Base-by-base conservation (phyloP, 371 early-diverging fungal species). In the Actinomortierella wolfii region DNA sequence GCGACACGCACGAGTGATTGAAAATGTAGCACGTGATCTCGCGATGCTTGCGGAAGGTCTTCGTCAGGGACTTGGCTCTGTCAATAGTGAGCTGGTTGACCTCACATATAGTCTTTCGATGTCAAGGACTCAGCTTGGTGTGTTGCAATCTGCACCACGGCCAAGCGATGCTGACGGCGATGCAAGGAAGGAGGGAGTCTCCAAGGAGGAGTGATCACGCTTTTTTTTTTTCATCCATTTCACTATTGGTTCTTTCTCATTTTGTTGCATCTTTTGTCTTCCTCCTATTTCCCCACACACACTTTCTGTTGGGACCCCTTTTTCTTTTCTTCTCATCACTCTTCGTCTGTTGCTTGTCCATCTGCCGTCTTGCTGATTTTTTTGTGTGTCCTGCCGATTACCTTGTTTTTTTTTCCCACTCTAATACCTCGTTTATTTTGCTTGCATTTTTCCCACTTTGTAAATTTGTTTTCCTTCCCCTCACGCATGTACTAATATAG, bases 1-100 rank as follows among this genome's bases (percentile, higher is more conserved):
- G 50, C 54, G 74, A 52, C 74, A 73, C 46, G 74, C 74, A 11
- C 56, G 74, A 2, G 74, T 73, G n/a, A 61, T 73, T 40, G 74
- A 73, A 54, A 73, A 73, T 34, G 57, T 73, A 14, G 67, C 74
- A 28, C 41, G 51, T 52, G 74, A 73, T 56, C 51, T 73, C 25
- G 45, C 56, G 21, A 61, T 59, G 57, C 21, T 73, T 46, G 74
- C 67, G 23, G 62, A 58, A 17, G 64, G 60, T 29, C 64, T 73
- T 14, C 57, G 74, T 34, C 67, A 67, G 23, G 74, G 74, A 14
- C 49, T 59, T 11, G 74, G 74, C 9, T 55, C 74, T 9, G 50
- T 66, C 42, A 63, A 73, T 42, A 41, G 47, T 8, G 74, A 73
- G 59, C 50, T 73, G 4, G 67, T 67, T 11, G 74, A 73, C 39